Base-by-base conservation (phyloP, 2,329 filamentous ascomycete genomes). In the Diplocarpon mali region DNA sequence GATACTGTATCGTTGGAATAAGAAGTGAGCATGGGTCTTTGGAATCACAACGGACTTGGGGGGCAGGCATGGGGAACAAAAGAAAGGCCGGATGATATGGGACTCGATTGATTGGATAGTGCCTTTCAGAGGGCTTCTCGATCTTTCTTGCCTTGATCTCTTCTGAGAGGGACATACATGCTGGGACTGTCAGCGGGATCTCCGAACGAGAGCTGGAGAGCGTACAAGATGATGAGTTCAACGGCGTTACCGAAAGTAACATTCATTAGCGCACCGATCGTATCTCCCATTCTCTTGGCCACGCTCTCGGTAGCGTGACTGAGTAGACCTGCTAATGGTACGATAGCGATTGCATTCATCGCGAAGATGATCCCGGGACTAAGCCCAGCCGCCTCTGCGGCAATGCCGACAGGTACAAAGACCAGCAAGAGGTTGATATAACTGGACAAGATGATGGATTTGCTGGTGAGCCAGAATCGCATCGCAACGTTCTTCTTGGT, bases 341-440 rank as follows among this genome's bases (percentile, higher is more conserved):
- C 74, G 57, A 88, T 83, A 55, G 83, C 83, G 53, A 87, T 69
- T 41, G 80, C 80, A 61, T 88, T 88, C 67, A 86, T 73, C 46
- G 73, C 80, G 60, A 88, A 88, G 49, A 84, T 67, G 46, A 84
- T 65, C 35, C 73, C 79, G 15, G 79, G 73, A 43, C 70, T 70
- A 49, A 69, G 67, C 9, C 64, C 59, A 24, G 77, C 62, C 44
- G 72, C 67, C 45, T 82, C 70, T 45, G 79, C 71, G 47, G 72
- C 71, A 57, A 92, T 89, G 55, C 85, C 85, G 42, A 85, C 70
- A 7, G 85, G 85, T 27, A 90, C 85, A 59, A 88, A 88, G 44
- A 89, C 65, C 51, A 90, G 69, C 53, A 90, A 68, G 44, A 86
- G 57, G 61, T 92, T 90, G 67, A 90, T 69, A 75, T 81, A 87